Evolutionary conservation across 768 basidiomycete species (phyloP).

Genomic region (Crucibulum laeve): DNA sequence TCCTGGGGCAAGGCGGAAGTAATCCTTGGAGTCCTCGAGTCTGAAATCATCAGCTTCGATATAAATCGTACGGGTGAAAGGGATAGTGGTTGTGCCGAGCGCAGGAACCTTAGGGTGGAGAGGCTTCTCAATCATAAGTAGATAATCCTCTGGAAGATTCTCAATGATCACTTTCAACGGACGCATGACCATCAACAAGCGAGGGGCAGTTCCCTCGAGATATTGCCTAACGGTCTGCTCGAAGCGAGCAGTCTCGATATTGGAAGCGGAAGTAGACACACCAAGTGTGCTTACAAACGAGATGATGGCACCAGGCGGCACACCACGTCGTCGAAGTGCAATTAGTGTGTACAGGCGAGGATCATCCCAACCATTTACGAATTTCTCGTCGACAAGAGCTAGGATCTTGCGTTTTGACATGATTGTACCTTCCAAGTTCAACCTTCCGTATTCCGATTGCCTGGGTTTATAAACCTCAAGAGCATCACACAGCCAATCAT

Average conservation of each 20-base stretch:
- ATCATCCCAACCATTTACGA: conserved; percentile 95
- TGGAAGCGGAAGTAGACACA: conserved; percentile 80
- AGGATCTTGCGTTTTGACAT: conserved; percentile 96
- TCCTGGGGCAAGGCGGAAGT: conserved; percentile 96
- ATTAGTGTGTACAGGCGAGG: conserved; percentile 96
- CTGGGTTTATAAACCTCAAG: conserved; percentile 96
- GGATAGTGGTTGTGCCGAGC: conserved; percentile 76
- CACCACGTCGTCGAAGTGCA: conserved; percentile 88
- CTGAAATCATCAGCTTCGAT: conserved; percentile 96
- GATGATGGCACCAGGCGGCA: conserved; percentile 94
- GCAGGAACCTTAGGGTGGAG: conserved; percentile 91
- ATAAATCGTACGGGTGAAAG: conserved; percentile 85
- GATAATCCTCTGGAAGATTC: conserved; percentile 85
- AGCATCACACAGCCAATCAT: conserved; percentile 98
- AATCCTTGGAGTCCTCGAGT: conserved; percentile 85
- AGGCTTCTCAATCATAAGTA: conserved; percentile 81
- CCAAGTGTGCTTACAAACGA: conserved; percentile 94
- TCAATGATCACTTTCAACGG: conserved; percentile 91
- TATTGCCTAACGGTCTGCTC: conserved; percentile 87
- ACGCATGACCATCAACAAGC: conserved; percentile 85
- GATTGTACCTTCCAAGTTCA: conserved; percentile 91
- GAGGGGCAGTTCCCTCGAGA: conserved; percentile 83
- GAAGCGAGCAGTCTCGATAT: conserved; percentile 85
- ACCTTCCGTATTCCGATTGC: conserved; percentile 94
- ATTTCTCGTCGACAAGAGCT: conserved; percentile 76